These are phyloP conservation scores for Clonostachys rosea DNA, from an alignment of 2,329 filamentous ascomycete species.

Conservation along the genomic window DNA sequence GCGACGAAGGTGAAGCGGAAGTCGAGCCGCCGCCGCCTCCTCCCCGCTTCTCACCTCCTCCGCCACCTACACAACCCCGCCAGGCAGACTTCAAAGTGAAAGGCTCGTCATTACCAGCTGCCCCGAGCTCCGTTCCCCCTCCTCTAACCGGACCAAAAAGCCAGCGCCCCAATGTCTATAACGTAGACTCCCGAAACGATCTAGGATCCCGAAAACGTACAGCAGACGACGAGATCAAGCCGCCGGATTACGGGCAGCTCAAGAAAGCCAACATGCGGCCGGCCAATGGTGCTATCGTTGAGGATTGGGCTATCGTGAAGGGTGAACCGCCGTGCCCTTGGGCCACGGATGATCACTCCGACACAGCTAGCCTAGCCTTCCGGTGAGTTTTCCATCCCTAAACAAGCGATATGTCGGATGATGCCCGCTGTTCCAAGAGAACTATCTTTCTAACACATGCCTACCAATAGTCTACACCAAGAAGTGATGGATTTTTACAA, in stretches of 20 bases:
- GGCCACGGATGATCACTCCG: slow-evolving; percentile 50
- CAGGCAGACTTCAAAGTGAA: slow-evolving; percentile 4
- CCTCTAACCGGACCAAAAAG: slow-evolving; percentile 11
- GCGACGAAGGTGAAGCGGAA: slow-evolving; percentile 40
- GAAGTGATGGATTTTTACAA: slow-evolving; percentile 88
- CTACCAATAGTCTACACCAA: slow-evolving; percentile 65
- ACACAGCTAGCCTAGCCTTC: slow-evolving; percentile 45
- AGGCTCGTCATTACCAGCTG: slow-evolving; percentile 1
- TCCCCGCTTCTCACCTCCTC: slow-evolving; percentile 10
- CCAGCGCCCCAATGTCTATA: slow-evolving; percentile 18
- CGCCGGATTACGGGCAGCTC: slow-evolving; percentile 43
- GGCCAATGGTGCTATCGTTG: slow-evolving; percentile 41
- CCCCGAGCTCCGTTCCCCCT: slow-evolving; percentile 1
- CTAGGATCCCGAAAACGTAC: slow-evolving; percentile 72
- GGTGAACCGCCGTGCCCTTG: slow-evolving; percentile 56
- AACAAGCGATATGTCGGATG: not conserved
- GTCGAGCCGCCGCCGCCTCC: slow-evolving; percentile 6
- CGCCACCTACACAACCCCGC: slow-evolving; percentile 9
- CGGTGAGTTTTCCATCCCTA: slow-evolving; percentile 38
- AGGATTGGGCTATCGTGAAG: slow-evolving; percentile 43
- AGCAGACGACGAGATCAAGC: slow-evolving; percentile 62
- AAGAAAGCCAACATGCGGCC: slow-evolving; percentile 47
- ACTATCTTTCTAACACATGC: not conserved
- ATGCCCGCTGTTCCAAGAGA: not conserved
- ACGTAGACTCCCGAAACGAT: slow-evolving; percentile 15